Conservation (phyloP, 164 flowering plant genomes). For the Cinnamomum micranthum region DNA sequence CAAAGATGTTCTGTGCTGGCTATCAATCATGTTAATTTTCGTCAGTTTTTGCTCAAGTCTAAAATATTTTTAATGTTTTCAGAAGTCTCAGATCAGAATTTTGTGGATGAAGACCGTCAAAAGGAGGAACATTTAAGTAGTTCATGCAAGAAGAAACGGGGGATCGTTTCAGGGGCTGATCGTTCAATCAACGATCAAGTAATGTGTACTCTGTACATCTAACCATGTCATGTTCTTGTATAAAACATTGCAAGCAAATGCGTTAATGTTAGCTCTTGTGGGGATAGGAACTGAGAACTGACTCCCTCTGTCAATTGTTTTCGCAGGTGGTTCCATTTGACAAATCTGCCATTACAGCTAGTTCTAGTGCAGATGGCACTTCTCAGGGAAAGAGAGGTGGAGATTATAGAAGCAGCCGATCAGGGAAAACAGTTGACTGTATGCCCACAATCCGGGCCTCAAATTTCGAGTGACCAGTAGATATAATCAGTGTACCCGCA, state of each 20-base stretch:
- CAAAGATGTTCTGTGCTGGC: neutral
- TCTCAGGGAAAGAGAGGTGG: neutral
- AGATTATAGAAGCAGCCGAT: neutral
- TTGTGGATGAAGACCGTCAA: constrained; percentile 42
- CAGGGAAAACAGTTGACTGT: neutral
- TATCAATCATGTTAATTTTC: neutral
- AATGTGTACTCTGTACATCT: neutral
- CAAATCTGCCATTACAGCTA: constrained; percentile 9
- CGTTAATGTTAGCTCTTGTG: neutral
- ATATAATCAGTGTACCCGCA: neutral
- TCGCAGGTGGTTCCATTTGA: constrained; percentile 40
- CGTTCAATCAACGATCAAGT: constrained; percentile 43
- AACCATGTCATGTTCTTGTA: neutral
- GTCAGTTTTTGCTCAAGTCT: neutral
- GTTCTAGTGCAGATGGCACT: constrained; percentile 6
- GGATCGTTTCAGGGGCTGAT: constrained; percentile 16
- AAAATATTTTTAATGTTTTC: constrained; percentile 13
- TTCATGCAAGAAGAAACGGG: constrained; percentile 4
- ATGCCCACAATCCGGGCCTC: neutral
- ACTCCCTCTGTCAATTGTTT: neutral
- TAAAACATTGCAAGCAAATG: neutral
- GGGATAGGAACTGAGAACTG: neutral
- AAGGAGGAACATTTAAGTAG: constrained; percentile 26
- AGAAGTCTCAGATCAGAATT: constrained; percentile 80
- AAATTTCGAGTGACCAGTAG: neutral